Conservation (phyloP, 1,284 basidiomycete species). For the Veloporphyrellus conicus region DNA sequence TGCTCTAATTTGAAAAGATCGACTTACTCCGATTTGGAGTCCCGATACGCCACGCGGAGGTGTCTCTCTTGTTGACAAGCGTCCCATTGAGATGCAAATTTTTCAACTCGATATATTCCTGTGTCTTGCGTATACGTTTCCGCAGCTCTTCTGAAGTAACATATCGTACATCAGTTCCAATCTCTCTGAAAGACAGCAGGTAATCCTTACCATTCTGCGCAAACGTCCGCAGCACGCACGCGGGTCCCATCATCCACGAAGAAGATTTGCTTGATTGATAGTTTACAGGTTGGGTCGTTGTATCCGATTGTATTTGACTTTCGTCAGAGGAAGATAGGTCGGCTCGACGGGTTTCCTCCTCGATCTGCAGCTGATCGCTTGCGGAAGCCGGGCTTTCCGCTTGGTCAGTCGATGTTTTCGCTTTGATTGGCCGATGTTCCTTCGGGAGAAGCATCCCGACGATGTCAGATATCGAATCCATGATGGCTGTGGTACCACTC, state of each 20-base stretch:
- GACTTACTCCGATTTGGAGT: conserved; percentile 9
- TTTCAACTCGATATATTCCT: conserved; percentile 6
- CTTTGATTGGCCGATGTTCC: conserved; percentile 4
- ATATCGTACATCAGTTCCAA: not conserved
- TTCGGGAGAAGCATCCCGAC: conserved; percentile 21
- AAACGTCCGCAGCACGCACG: conserved; percentile 12
- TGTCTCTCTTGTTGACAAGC: conserved; percentile 4
- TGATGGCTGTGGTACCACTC: conserved; percentile 14
- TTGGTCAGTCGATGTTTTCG: no score
- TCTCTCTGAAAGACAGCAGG: not conserved
- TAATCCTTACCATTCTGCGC: conserved; percentile 7
- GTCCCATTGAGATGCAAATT: conserved; percentile 4
- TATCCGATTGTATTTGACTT: not conserved
- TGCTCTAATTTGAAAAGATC: not conserved
- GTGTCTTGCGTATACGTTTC: not conserved
- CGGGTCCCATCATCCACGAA: conserved; percentile 16
- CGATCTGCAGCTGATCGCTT: not conserved
- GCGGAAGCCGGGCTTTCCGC: not conserved
- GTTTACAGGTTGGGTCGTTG: not conserved
- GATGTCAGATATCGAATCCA: conserved; percentile 6
- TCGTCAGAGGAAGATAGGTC: not conserved
- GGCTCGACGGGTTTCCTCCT: not conserved
- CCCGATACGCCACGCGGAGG: conserved; percentile 5
- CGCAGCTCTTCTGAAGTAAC: conserved; percentile 8
- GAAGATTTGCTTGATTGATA: not conserved